Base-by-base conservation (phyloP, 495 filamentous ascomycete species). In the Aspergillus nidulans region DNA sequence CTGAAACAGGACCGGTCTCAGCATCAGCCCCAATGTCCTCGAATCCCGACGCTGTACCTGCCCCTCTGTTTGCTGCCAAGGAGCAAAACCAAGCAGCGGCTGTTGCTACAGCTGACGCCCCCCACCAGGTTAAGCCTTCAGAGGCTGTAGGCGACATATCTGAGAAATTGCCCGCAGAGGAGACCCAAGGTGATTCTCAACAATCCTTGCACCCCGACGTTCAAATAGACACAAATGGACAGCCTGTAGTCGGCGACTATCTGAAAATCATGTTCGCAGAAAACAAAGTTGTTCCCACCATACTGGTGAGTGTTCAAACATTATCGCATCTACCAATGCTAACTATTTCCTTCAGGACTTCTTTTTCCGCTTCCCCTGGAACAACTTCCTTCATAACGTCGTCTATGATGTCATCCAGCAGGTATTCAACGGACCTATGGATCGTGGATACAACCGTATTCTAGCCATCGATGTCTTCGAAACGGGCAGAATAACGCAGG, bases 361-460 rank as follows among this genome's bases (percentile, higher is more conserved):
- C 75, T 99, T 99, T 76, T 99, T 97, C 78, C 85, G 84, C 50
- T 97, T 97, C 69, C 95, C 94, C 4, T 99, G 94, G 94, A 99
- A 99, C 66, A 99, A 99, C 69, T 99, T 99, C 65, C 82, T 99
- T 20, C 94, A 99, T 69, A 99, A 99, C 71, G 94, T 99, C 40
- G 94, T 99, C 21, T 99, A 99, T 68, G 94, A 99, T 68, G 91
- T 99, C 58, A 88, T 99, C 12, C 94, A 99, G 68, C 94, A 99
- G 74, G 95, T 99, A 0, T 98, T 99, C 72, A 99, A 99, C 64
- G 94, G 95, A 0, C 89, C 89, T 12, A 96, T 99, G 89, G 92
- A 97, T 59, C 86, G 91, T 49, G 91, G 94, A 13, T 97, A 85
- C 68, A 99, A 99, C 71, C 86, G 90, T 7, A 85, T 83, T 39